phyloP scores from a whole-genome alignment of 345 rosid species.

The Populus tremula region DNA sequence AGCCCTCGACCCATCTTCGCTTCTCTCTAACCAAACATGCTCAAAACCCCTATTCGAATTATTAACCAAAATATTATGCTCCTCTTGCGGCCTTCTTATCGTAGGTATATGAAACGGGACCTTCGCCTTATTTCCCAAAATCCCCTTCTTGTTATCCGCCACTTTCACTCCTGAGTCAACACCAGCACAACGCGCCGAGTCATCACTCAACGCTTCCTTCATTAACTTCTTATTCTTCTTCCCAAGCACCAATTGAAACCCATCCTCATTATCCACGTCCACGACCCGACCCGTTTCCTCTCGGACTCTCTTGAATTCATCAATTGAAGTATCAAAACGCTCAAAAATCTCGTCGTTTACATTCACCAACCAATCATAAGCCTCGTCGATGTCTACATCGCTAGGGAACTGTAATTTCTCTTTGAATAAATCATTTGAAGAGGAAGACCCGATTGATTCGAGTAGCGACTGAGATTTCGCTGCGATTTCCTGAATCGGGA shows the following conservation, averaged over 20 bases:
- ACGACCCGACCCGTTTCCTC: constrained; percentile 34
- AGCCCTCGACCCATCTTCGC: constrained; percentile 53
- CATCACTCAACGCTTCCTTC: constrained; percentile 5
- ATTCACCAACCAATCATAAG: constrained; percentile 68
- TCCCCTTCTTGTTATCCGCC: constrained; percentile 39
- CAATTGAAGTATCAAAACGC: constrained; percentile 56
- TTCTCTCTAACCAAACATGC: constrained; percentile 75
- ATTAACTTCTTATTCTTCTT: constrained; percentile 53
- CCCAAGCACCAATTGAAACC: constrained; percentile 72
- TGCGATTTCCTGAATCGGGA: constrained; percentile 47
- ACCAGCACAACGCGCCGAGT: constrained; percentile 1
- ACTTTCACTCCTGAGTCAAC: constrained; percentile 52
- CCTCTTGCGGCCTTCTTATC: constrained; percentile 73
- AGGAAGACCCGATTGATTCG: constrained; percentile 50
- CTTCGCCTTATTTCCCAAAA: constrained; percentile 45
- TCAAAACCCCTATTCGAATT: constrained; percentile 66
- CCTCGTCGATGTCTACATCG: constrained; percentile 48
- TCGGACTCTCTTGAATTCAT: constrained; percentile 45
- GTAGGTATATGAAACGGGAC: constrained; percentile 69
- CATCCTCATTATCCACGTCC: constrained; percentile 33
- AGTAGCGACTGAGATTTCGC: constrained; percentile 50
- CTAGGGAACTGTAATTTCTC: constrained; percentile 36
- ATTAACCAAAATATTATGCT: constrained; percentile 57
- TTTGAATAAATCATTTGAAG: constrained; percentile 15
- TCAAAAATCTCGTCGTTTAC: constrained; percentile 69